Evolutionary conservation across 192 early-diverging fungal species (phyloP), one percentile per base, ranked within the genome.

Genomic region (Coemansia sp.): DNA sequence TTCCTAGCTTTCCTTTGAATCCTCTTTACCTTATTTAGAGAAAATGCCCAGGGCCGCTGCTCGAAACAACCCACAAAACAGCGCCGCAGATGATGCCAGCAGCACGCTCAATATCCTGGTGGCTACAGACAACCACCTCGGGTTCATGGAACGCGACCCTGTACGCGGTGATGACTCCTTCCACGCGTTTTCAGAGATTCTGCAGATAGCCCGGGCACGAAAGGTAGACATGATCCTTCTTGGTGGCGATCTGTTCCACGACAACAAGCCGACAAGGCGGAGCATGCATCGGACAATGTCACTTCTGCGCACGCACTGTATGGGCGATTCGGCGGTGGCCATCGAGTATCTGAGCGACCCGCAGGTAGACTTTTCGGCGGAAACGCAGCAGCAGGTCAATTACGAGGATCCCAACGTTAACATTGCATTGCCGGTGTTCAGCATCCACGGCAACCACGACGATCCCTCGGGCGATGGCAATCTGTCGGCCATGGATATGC

Each of bases 381-480:
- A 86, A 14, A 67, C 77, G 42, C 86, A 89, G 48, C 64, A 65
- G n/a, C 84, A 70, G 10, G 90, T 91, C 15, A 98, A 96, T 59
- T 95, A 92, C 72, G 82, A 87, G 61, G 92, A 96, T 56, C 87
- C 91, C 3, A 95, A 98, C 62, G 64, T 88, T 13, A 96, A 96
- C 61, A 80, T 96, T 7, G 62, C 83, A 6, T 84, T 94, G 15
- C 96, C 96, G 0, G 85, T 98, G 0, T 98, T 97, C 65, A 90
- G 93, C 0, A 98, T 98, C 53, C 96, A 98, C 68, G 96, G 96
- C 0, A 98, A 98, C 76, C 96, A 98, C 64, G 96, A 98, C 61
- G 94, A 96, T 70, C 96, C 96, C 17, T 83, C 87, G 13, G 94
- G 93, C 17, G 87, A 91, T 41, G 91, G 91, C 36, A 87, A 87